Conservation (phyloP, 257 asterid species). For the Solanum chiquidenum region DNA sequence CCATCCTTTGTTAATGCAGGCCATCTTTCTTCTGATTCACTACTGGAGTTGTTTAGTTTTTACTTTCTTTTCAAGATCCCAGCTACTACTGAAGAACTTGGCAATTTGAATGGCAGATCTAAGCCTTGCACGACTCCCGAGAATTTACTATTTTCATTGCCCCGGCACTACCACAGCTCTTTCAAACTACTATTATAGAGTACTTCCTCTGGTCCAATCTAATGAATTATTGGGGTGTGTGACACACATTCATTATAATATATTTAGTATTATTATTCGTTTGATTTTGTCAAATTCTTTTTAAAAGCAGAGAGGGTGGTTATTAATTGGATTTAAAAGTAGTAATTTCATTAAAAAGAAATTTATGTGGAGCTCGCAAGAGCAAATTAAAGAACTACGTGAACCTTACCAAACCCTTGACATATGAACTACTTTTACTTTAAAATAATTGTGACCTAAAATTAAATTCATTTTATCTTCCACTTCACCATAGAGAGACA, state of each 20-base stretch:
- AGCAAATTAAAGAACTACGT: not conserved
- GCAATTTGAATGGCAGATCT: not conserved
- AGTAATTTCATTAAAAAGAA: too few species aligned
- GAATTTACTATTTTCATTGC: too few species aligned
- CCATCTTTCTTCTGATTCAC: not conserved
- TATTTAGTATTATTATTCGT: too few species aligned
- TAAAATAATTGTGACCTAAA: not conserved
- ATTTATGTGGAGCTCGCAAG: not conserved
- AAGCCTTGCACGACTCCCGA: not conserved
- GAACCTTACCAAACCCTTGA: not conserved
- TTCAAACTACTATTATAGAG: too few species aligned
- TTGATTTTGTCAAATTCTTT: too few species aligned
- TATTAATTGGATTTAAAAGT: too few species aligned
- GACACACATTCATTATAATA: too few species aligned
- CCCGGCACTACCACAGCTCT: too few species aligned
- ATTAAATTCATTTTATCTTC: not conserved
- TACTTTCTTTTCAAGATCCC: too few species aligned
- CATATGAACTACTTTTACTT: not conserved
- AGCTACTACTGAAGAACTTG: not conserved
- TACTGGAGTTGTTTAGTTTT: not conserved
- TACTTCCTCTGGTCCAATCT: too few species aligned
- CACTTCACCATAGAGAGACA: not conserved
- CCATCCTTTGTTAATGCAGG: not conserved
- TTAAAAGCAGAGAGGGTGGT: too few species aligned
- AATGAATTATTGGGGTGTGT: too few species aligned